These are phyloP conservation scores for Ceratobasidium theobromae DNA, from an alignment of 1,284 basidiomycete species.

Conservation along the genomic window DNA sequence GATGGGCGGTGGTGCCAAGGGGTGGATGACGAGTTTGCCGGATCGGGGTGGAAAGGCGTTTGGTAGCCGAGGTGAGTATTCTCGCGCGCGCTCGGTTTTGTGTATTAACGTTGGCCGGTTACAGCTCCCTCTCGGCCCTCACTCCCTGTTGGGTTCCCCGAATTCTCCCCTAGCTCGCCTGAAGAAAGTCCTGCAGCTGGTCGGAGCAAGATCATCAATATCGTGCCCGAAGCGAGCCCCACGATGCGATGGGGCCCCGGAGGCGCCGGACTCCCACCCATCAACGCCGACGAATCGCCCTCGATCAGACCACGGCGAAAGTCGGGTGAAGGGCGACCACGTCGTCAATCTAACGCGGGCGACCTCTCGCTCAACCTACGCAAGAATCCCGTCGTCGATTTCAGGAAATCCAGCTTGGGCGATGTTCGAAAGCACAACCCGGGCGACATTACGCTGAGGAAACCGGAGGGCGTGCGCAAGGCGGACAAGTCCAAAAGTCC, in stretches of 20 bases:
- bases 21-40: conserved; percentile 26
- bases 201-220: conserved; percentile 2
- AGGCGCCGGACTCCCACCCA: too few species aligned
- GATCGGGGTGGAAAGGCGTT: conserved; percentile 21
- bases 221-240: conserved; percentile 8
- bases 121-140: conserved; percentile 12
- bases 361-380: background rate
- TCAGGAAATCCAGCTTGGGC: background rate
- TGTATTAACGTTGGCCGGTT: background rate
- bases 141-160: conserved; percentile 22
- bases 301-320: conserved; percentile 12
- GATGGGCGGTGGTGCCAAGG: conserved; percentile 11
- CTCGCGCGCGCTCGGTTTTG: background rate
- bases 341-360: conserved; percentile 14
- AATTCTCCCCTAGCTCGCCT: conserved; percentile 12
- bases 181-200: conserved; percentile 25
- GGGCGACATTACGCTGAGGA: background rate
- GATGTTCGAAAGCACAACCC: background rate
- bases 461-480: background rate
- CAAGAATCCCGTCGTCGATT: background rate
- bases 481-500: background rate
- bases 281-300: conserved; percentile 14
- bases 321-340: conserved; percentile 1
- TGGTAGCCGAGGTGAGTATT: conserved; percentile 9
- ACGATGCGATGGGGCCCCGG: conserved; percentile 13